Base-by-base conservation (phyloP, 306 rosid species). In the Fagus crenata region DNA sequence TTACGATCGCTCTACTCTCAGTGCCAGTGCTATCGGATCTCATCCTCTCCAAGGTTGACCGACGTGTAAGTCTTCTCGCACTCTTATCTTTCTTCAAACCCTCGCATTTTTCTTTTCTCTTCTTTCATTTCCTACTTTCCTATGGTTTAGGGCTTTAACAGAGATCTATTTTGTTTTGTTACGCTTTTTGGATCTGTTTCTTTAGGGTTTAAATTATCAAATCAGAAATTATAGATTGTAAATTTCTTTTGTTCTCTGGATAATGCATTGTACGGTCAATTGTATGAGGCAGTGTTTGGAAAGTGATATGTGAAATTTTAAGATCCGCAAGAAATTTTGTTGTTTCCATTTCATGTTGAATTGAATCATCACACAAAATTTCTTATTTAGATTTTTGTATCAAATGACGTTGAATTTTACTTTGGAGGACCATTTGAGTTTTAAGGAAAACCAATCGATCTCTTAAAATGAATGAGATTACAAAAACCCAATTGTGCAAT, bases 21-120 rank as follows among this genome's bases (percentile, higher is more conserved):
- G 80, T 86, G 4, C 86, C 92, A 5, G 98, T 75, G 7, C 54
- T 89, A 65, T 96, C 97, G 73, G 97, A 96, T 92, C 96, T 96
- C 58, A 82, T 92, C 84, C 87, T 96, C 82, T 49, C 93, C 84
- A 96, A 83, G 85, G 97, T 96, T 78, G 98, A 92, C 85, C 96
- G 99, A 58, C 97, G 99, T 2, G 98, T 96, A 90, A 87, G 91
- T 85, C 82, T 70, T 6, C 58, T 2, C 41, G 49, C 87, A 6
- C 61, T 55, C 56, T 59, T 5, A 2, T 32, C 13, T 13, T 32
- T 8, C 70, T 80, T 67, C n/a, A 32, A 4, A 46, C 51, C 14
- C 51, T 46, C 51, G 51, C 51, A 9, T 46, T 22, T 22, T 22
- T 22, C 28, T 72, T 31, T 36, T 64, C 13, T 8, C n/a, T 40